Evolutionary conservation across 345 rosid species (phyloP).

Genomic region (Mercurialis annua): DNA sequence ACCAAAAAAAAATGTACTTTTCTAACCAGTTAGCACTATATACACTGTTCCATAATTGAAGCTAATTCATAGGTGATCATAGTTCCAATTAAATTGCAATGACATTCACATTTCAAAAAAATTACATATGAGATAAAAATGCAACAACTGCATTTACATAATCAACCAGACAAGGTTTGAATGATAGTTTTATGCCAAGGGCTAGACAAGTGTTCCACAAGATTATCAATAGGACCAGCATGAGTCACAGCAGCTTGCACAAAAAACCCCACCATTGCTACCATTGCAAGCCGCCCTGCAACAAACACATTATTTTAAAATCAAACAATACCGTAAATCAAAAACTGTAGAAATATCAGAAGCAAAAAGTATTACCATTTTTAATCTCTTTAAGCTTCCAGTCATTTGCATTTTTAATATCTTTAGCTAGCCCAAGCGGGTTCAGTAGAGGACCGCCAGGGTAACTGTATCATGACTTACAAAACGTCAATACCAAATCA

Average conservation of each 20-base stretch:
- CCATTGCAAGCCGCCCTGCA: conserved; percentile 88
- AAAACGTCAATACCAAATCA: background rate
- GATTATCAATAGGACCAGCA: conserved; percentile 88
- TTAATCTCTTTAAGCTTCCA: conserved; percentile 94
- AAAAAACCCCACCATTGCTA: conserved; percentile 83
- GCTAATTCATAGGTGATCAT: no score
- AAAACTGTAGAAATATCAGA: background rate
- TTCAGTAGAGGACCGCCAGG: conserved; percentile 94
- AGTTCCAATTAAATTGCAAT: background rate
- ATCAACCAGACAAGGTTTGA: conserved; percentile 56
- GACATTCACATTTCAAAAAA: background rate
- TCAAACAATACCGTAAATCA: background rate
- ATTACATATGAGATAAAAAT: background rate
- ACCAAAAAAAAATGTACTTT: no score
- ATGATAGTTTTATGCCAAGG: conserved; percentile 92
- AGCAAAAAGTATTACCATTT: conserved; percentile 51
- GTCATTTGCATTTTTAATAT: conserved; percentile 52
- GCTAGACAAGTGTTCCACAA: conserved; percentile 74
- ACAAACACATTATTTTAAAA: no score
- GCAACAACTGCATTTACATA: background rate
- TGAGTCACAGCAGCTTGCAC: conserved; percentile 89
- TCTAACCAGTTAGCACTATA: no score
- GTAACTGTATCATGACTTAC: conserved; percentile 40
- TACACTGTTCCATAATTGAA: no score
- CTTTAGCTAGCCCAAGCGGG: conserved; percentile 90